Base-by-base conservation (phyloP, 176 grass and related monocot species). In the Oropetium thomaeum region DNA sequence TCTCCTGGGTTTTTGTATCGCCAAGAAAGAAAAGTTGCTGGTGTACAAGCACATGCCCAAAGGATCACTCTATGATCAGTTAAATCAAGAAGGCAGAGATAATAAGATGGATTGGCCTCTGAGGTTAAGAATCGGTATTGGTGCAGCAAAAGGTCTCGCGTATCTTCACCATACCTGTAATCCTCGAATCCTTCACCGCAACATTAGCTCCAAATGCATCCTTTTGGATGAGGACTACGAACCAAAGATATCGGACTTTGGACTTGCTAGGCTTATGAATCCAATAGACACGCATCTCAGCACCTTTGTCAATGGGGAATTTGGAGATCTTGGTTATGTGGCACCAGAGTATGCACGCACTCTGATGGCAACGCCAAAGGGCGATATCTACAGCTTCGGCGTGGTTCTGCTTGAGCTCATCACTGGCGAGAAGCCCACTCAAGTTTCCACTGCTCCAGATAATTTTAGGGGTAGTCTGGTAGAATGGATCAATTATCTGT, bases 81-180 rank as follows among this genome's bases (percentile, higher is more conserved):
- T 93, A 67, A 82, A 89, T n/a, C 74, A 65, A 39, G 74, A 62
- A 74, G 73, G 55, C 17, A 67, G 47, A 34, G 67, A 73, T 49
- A 58, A 34, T 26, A 67, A 67, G 53, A 75, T 97, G 30, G 85
- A 93, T 34, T 97, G 93, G 93, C 65, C 88, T 1, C 34, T 83
- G n/a, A 90, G 93, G 76, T 73, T 97, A 67, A 90, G 76, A 62
- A 90, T 97, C 0, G 84, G 87, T 44, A 87, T 97, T 13, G 88
- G 93, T 59, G 83, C 90, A 76, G 93, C 93, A 15, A 89, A 86
- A 59, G 93, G 90, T 7, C 69, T 97, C 14, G 93, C 93, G 1
- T 97, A 89, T 82, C 93, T 97, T 74, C 93, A 97, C 69, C 93
- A 93, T 45, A 97, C 81, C 26, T 97, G 93, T 79, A 93, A 97